These are phyloP conservation scores for Massospora cicadina DNA, from an alignment of 371 early-diverging fungal species.

Conservation along the genomic window DNA sequence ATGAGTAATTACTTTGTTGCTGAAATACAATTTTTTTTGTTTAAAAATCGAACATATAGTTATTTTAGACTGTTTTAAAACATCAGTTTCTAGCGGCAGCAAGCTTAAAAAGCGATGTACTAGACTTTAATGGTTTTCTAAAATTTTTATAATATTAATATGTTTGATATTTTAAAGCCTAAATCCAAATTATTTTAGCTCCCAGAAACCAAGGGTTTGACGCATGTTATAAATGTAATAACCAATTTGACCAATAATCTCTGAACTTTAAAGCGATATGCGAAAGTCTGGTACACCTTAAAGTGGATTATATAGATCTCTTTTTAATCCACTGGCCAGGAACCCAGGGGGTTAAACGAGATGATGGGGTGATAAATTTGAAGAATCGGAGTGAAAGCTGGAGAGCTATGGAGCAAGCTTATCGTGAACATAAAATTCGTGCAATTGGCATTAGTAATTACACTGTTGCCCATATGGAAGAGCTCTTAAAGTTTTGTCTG, in stretches of 20 bases:
- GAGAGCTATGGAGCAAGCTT: slow-evolving; percentile 45
- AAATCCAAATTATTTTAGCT: slow-evolving; percentile 19
- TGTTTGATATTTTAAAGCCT: background rate
- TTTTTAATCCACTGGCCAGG: slow-evolving; percentile 85
- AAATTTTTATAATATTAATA: background rate
- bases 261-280: slow-evolving; percentile 14
- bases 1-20: too few relatives aligned
- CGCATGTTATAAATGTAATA: slow-evolving; percentile 30
- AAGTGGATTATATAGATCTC: slow-evolving; percentile 59
- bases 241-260: slow-evolving; percentile 21
- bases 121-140: too few relatives aligned
- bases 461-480: slow-evolving; percentile 34
- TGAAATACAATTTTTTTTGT: too few relatives aligned
- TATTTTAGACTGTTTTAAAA: too few relatives aligned
- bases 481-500: slow-evolving; percentile 24
- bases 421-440: slow-evolving; percentile 28
- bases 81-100: too few relatives aligned
- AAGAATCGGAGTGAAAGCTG: slow-evolving; percentile 37
- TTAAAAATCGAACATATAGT: too few relatives aligned
- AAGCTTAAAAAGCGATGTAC: too few relatives aligned
- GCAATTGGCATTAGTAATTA: slow-evolving; percentile 79
- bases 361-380: slow-evolving; percentile 20
- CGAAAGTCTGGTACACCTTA: slow-evolving; percentile 34
- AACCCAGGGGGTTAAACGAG: slow-evolving; percentile 22
- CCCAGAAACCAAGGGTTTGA: slow-evolving; percentile 70